phyloP scores from a whole-genome alignment of 306 rosid species.

The Alnus rubra region DNA sequence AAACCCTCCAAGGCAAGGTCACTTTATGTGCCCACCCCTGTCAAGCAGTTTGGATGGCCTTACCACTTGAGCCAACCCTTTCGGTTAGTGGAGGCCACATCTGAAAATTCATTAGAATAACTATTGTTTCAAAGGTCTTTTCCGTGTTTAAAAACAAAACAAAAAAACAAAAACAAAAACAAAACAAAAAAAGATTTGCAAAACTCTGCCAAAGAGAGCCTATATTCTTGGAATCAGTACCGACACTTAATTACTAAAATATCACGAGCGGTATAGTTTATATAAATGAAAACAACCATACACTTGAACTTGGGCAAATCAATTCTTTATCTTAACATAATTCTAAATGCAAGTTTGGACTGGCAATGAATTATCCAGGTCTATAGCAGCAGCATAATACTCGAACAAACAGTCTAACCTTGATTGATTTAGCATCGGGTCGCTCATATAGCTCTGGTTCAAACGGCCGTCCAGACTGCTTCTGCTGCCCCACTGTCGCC shows the following conservation, averaged over 20 bases:
- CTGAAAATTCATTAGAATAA: no score
- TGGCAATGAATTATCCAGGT: not conserved
- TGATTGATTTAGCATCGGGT: constrained; percentile 29
- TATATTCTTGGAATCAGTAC: not conserved
- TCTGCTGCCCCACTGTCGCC: constrained; percentile 39
- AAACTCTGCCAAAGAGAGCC: not conserved
- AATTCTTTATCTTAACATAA: not conserved
- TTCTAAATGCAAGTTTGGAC: not conserved
- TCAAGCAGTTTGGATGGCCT: no score
- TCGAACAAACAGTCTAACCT: constrained; percentile 40
- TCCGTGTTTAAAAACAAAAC: no score
- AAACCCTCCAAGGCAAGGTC: no score
- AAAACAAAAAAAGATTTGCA: no score
- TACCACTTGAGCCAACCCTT: no score
- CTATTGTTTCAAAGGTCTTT: no score
- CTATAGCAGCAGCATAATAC: not conserved
- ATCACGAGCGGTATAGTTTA: not conserved
- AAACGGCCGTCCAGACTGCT: constrained; percentile 46
- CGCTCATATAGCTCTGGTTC: constrained; percentile 53
- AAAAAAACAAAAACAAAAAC: no score
- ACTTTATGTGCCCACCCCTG: no score
- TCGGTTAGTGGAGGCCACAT: no score
- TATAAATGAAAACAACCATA: not conserved
- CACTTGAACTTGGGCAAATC: not conserved
- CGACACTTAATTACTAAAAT: not conserved